phyloP scores from a whole-genome alignment of 2,329 filamentous ascomycete genomes.

The Diplodia corticola region DNA sequence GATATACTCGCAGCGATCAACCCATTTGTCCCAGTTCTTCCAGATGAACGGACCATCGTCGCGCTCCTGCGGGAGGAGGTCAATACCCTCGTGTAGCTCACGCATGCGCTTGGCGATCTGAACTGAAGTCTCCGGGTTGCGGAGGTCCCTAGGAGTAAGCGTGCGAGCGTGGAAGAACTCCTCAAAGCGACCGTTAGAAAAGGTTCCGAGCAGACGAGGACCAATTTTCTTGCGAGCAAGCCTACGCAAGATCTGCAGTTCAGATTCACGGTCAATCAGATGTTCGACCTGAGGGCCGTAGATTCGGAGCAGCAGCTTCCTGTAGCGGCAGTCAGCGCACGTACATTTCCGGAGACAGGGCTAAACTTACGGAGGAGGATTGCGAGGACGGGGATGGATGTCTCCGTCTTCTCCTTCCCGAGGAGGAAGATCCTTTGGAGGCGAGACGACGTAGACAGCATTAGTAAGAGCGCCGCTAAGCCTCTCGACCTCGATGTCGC shows the following conservation, averaged over 20 bases:
- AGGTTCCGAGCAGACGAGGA: constrained; percentile 85
- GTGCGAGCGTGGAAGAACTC: constrained; percentile 86
- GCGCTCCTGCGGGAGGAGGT: constrained; percentile 76
- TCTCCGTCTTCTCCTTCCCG: constrained; percentile 43
- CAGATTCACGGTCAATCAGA: constrained; percentile 88
- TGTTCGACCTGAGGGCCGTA: constrained; percentile 96
- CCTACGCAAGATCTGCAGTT: constrained; percentile 81
- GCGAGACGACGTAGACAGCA: constrained; percentile 90
- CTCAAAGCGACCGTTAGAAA: constrained; percentile 92
- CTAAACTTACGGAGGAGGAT: constrained; percentile 54
- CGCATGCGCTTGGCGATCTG: constrained; percentile 98
- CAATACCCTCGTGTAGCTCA: constrained; percentile 91
- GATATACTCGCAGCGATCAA: constrained; percentile 65
- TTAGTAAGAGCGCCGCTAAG: constrained; percentile 93
- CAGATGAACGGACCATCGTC: constrained; percentile 80
- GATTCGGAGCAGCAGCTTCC: constrained; percentile 82
- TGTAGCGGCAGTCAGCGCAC: constrained; percentile 30
- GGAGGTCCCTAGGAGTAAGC: constrained; percentile 73
- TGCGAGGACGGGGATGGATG: constrained; percentile 39
- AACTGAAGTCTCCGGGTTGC: constrained; percentile 77
- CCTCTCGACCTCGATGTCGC: constrained; percentile 68
- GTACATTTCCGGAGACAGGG: not conserved
- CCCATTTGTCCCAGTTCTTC: constrained; percentile 94
- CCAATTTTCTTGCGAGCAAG: constrained; percentile 91
- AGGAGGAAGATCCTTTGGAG: constrained; percentile 63